Percentiles rank a stretch among this genome's conserved stretches.
These are phyloP conservation scores for Allium cepa DNA, from an alignment of 106 monocot genomes.

Conservation along the genomic window DNA sequence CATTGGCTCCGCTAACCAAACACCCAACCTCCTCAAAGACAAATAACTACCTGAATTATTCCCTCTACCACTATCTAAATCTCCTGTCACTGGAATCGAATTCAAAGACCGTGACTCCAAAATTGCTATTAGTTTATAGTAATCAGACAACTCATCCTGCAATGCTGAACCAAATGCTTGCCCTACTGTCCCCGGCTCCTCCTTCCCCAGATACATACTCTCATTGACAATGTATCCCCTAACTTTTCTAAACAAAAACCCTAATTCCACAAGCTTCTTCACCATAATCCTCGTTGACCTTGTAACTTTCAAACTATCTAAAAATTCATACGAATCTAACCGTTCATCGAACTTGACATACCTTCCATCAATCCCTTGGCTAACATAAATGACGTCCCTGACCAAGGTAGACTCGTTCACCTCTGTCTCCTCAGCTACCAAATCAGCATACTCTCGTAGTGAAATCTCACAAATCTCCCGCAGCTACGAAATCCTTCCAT, in stretches of 20 bases:
- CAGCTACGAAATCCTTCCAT: too few relatives aligned
- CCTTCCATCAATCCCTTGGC: constrained; percentile 86
- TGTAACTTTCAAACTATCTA: constrained; percentile 39
- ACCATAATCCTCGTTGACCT: constrained; percentile 51
- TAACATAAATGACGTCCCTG: constrained; percentile 63
- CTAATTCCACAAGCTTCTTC: constrained; percentile 62
- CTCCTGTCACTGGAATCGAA: constrained; percentile 49
- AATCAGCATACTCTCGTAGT: constrained; percentile 70
- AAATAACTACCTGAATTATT: constrained; percentile 42
- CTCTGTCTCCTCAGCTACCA: constrained; percentile 55
- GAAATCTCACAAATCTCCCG: constrained; percentile 85
- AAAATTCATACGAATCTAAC: constrained; percentile 62
- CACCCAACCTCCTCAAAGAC: constrained; percentile 61
- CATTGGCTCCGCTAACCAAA: constrained; percentile 93
- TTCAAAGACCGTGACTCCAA: constrained; percentile 60
- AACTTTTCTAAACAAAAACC: constrained; percentile 76
- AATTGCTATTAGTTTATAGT: constrained; percentile 87
- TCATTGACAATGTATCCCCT: constrained; percentile 40
- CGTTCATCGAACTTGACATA: constrained; percentile 37
- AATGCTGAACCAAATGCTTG: constrained; percentile 86
- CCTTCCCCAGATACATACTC: constrained; percentile 23
- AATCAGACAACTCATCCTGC: constrained; percentile 78
- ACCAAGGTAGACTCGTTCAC: constrained; percentile 65
- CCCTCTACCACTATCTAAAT: constrained; percentile 10
- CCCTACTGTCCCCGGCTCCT: constrained; percentile 65